Conservation (phyloP, 2,329 filamentous ascomycete species). For the Cadophora luteo-olivacea region DNA sequence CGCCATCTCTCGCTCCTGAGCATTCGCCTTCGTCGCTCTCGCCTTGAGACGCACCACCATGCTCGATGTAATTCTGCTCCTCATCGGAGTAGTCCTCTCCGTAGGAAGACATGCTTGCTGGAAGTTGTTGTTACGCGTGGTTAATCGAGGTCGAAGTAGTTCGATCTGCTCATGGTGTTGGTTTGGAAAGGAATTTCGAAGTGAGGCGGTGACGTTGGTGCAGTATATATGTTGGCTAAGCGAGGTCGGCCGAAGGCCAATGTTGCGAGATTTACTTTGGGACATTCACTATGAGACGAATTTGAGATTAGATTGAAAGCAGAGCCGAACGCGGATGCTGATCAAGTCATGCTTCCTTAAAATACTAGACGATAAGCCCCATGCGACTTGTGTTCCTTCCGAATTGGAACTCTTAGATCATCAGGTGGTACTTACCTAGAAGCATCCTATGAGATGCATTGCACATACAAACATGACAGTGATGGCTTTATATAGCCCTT, state of each 20-base stretch:
- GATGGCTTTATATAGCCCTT: no score
- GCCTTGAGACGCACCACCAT: constrained; percentile 5
- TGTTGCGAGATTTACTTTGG: neutral
- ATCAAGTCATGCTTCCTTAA: neutral
- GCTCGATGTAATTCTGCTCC: neutral
- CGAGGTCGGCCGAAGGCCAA: neutral
- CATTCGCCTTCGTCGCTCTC: constrained; percentile 2
- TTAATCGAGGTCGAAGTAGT: neutral
- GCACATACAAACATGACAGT: no score
- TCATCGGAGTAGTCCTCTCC: constrained; percentile 9
- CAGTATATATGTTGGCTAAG: neutral
- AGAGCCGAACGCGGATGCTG: neutral
- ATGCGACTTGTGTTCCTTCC: no score
- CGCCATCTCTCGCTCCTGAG: neutral
- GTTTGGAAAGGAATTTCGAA: neutral
- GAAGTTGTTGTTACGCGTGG: neutral
- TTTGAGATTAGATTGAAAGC: neutral
- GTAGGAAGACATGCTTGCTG: constrained; percentile 9
- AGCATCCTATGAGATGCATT: no score
- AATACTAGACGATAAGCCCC: no score
- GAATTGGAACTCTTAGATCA: no score
- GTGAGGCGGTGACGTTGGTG: neutral
- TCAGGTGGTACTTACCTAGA: no score
- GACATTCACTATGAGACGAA: neutral
- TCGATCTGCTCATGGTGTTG: neutral